Percentiles rank a stretch among this genome's conserved stretches.
phyloP scores from a whole-genome alignment of 2,329 filamentous ascomycete genomes.

The Aspergillus latus region DNA sequence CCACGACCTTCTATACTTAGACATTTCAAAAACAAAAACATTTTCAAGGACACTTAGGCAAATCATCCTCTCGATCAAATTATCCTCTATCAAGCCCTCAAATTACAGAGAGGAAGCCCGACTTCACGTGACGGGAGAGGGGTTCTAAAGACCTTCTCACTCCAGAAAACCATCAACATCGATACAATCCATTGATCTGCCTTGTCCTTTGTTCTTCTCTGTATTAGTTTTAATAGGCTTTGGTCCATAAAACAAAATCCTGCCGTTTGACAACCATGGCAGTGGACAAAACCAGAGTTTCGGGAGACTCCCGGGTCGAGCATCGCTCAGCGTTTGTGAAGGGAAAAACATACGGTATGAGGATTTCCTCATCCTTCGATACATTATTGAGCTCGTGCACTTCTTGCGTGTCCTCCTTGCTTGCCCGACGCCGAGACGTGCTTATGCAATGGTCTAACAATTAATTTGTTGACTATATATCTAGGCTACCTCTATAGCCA shows the following conservation, averaged over 20 bases:
- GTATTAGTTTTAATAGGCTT: too few species aligned
- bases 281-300: slow-evolving; percentile 61
- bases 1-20: neutral
- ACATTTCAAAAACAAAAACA: too few species aligned
- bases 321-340: slow-evolving; percentile 64
- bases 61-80: too few species aligned
- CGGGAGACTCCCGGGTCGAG: slow-evolving; percentile 65
- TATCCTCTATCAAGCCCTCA: neutral
- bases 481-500: slow-evolving; percentile 55
- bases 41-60: too few species aligned
- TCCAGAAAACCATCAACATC: neutral
- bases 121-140: slow-evolving; percentile 24
- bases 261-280: slow-evolving; percentile 41
- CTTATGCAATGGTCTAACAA: neutral
- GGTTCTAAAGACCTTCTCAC: neutral
- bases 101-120: neutral
- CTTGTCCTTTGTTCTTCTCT: neutral
- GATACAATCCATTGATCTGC: neutral
- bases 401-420: neutral
- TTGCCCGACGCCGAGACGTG: neutral
- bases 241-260: neutral
- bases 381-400: neutral
- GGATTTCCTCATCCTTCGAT: neutral
- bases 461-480: slow-evolving; percentile 14
- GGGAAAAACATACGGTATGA: slow-evolving; percentile 52